These are phyloP conservation scores for Phytophthora crassamura DNA, from an alignment of 352 stramenopile genomes.

Conservation along the genomic window DNA sequence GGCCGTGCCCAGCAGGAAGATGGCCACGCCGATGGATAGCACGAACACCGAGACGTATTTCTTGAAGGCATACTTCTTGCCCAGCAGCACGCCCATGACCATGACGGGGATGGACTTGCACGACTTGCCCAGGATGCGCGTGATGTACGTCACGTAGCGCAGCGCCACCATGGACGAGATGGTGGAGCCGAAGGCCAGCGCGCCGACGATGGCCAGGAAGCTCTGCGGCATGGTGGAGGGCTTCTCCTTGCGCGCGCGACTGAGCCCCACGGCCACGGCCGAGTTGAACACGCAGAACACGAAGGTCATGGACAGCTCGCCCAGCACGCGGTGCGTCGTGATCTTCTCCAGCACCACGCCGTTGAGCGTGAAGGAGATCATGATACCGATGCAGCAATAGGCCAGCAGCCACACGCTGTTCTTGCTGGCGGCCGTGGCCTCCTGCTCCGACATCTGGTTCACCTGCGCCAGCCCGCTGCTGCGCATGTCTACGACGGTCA, in stretches of 20 bases:
- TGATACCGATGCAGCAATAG: constrained; percentile 85
- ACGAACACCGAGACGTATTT: constrained; percentile 86
- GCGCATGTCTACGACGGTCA: constrained; percentile 44
- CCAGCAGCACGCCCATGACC: constrained; percentile 75
- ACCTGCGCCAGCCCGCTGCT: constrained; percentile 26
- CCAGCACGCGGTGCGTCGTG: constrained; percentile 81
- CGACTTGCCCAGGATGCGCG: constrained; percentile 86
- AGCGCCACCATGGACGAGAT: constrained; percentile 86
- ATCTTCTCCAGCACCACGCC: constrained; percentile 86
- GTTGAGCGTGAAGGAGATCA: constrained; percentile 87
- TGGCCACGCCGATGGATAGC: constrained; percentile 72
- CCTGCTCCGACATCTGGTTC: constrained; percentile 13
- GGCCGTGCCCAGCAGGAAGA: constrained; percentile 78
- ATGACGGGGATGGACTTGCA: constrained; percentile 91
- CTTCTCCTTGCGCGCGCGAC: constrained; percentile 66
- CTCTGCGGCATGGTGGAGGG: constrained; percentile 76
- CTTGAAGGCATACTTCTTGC: constrained; percentile 81
- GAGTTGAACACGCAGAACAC: constrained; percentile 86
- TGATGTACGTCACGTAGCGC: constrained; percentile 89
- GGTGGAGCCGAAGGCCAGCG: constrained; percentile 79
- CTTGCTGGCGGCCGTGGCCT: constrained; percentile 29
- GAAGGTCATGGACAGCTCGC: constrained; percentile 87
- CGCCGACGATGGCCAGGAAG: constrained; percentile 67
- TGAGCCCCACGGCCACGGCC: constrained; percentile 64
- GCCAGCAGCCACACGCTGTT: constrained; percentile 65